Evolutionary conservation across 257 asterid genomes (phyloP).

Genomic region (Capsicum baccatum): DNA sequence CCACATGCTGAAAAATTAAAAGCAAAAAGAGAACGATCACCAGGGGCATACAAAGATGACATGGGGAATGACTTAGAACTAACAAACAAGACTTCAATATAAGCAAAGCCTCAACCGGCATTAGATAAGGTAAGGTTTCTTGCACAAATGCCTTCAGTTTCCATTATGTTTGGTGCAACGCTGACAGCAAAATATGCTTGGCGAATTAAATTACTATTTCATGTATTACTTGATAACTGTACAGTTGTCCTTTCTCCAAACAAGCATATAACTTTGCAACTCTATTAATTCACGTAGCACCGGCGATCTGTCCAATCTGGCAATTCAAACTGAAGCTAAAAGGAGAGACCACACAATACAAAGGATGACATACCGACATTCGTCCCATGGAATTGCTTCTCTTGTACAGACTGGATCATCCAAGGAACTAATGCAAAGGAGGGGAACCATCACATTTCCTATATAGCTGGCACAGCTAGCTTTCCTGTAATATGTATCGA

Average conservation of each 20-base stretch:
- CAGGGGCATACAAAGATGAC: not conserved
- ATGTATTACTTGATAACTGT: not conserved
- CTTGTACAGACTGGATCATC: slow-evolving; percentile 95
- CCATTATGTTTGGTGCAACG: not conserved
- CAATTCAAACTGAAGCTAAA: not conserved
- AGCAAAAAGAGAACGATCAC: not conserved
- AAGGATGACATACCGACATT: slow-evolving; percentile 59
- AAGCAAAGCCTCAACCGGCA: slow-evolving; percentile 9
- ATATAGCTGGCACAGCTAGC: slow-evolving; percentile 74
- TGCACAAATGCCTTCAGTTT: not conserved
- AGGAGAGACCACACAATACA: not conserved
- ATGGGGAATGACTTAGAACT: not conserved
- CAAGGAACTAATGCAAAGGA: slow-evolving; percentile 78
- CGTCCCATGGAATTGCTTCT: slow-evolving; percentile 98
- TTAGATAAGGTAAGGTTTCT: not conserved
- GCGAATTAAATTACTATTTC: not conserved
- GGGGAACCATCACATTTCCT: slow-evolving; percentile 79
- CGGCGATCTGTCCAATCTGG: not conserved
- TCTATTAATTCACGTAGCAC: not conserved
- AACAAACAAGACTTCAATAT: not conserved
- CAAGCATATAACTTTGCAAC: not conserved
- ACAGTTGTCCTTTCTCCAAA: not conserved
- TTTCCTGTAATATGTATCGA: slow-evolving; percentile 85
- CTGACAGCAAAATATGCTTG: not conserved
- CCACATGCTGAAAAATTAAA: not conserved